Percentiles rank a stretch among this genome's conserved stretches.
phyloP scores from a whole-genome alignment of 352 stramenopile genomes.

The Peronosclerospora sorghi region DNA sequence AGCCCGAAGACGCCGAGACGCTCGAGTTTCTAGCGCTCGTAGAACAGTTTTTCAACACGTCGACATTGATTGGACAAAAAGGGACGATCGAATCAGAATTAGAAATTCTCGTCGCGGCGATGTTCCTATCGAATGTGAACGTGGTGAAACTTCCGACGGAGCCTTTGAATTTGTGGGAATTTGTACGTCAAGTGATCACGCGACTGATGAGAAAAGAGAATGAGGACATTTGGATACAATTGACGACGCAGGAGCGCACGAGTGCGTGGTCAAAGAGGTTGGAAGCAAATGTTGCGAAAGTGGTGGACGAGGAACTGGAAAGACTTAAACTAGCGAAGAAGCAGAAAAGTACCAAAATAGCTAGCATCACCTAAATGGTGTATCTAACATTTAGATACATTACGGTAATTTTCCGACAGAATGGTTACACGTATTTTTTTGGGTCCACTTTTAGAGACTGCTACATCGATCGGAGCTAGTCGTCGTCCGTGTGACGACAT shows the following conservation, averaged over 20 bases:
- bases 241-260: constrained; percentile 35
- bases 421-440: too few relatives aligned
- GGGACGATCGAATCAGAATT: constrained; percentile 15
- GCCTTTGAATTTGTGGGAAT: constrained; percentile 36
- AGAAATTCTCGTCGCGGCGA: constrained; percentile 43
- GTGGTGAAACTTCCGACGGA: constrained; percentile 27
- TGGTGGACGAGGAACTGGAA: constrained; percentile 25
- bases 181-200: constrained; percentile 26
- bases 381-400: too few relatives aligned
- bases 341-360: too few relatives aligned
- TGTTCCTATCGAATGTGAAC: constrained; percentile 43
- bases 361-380: too few relatives aligned
- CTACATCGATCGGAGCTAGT: too few relatives aligned
- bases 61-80: constrained; percentile 6
- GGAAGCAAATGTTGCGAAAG: constrained; percentile 31
- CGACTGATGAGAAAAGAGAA: constrained; percentile 24
- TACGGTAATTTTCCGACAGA: too few relatives aligned
- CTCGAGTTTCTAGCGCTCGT: constrained; percentile 64
- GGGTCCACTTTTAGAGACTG: too few relatives aligned
- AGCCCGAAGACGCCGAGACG: constrained; percentile 56
- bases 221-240: constrained; percentile 38
- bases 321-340: too few relatives aligned
- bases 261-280: constrained; percentile 45
- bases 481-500: too few relatives aligned
- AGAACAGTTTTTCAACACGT: constrained; percentile 55